Evolutionary conservation across 495 filamentous ascomycete species (phyloP).

Genomic region (Neurospora sp.): DNA sequence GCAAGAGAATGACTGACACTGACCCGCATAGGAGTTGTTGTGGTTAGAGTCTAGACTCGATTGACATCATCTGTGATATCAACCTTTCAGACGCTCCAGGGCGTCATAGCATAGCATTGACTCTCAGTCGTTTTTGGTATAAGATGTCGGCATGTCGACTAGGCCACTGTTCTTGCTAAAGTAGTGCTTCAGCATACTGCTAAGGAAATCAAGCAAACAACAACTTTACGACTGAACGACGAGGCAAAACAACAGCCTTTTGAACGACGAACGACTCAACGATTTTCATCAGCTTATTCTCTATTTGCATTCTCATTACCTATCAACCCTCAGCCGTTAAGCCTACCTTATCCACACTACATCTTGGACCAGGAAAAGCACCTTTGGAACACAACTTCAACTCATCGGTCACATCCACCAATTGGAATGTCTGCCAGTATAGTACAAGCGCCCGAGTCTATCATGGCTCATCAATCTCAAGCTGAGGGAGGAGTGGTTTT

Average conservation of each 20-base stretch:
- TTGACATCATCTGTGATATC: background rate
- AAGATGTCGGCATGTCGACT: background rate
- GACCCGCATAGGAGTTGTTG: background rate
- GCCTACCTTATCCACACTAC: background rate
- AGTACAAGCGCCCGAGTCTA: background rate
- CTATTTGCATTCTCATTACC: background rate
- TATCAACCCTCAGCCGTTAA: background rate
- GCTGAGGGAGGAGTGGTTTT: too few relatives aligned
- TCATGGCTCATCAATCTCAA: background rate
- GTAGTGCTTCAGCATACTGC: background rate
- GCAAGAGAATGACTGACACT: background rate
- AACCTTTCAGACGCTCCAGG: background rate
- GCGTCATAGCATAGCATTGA: background rate
- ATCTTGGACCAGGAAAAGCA: background rate
- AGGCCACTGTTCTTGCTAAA: background rate
- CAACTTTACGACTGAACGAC: background rate
- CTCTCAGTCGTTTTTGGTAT: background rate
- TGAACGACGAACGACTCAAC: background rate
- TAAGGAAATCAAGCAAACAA: background rate
- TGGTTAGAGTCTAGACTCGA: background rate
- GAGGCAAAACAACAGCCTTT: background rate
- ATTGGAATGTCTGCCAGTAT: background rate
- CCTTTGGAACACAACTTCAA: background rate
- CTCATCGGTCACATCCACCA: background rate
- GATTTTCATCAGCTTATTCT: background rate